Base-by-base conservation (phyloP, 2,329 filamentous ascomycete species). In the Setomelanomma holmii region DNA sequence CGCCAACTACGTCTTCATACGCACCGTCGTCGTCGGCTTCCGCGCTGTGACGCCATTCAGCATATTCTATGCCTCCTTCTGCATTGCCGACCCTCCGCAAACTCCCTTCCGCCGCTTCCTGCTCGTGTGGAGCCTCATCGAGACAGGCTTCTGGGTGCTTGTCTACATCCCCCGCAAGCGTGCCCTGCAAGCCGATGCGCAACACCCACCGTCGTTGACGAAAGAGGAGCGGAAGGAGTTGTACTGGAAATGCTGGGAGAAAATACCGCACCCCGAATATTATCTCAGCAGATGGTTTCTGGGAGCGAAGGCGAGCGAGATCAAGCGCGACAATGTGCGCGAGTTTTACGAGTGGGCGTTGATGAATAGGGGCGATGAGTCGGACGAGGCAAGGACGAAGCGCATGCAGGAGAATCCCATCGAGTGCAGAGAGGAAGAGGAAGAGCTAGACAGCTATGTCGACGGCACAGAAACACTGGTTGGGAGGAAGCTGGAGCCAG, bases 281-380 rank as follows among this genome's bases (percentile, higher is more conserved):
- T 90, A 88, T 63, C 58, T 91, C 36, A 78, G 75, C 42, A 78
- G 79, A 53, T 91, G 88, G 88, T 89, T 90, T 58, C 76, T 86
- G n/a, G 84, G 83, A 24, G 84, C 86, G 1, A 76, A 81, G 8
- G 51, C 77, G 1, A 69, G 76, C 16, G 84, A 87, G 27, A 84
- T 91, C 48, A 78, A 81, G 39, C 77, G 82, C n/a, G 86, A 89
- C n/a, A 89, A 90, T 62, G 72, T 90, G 45, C 81, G 79, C 58
- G 85, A 89, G 55, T 90, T 89, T 60, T 70, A 89, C 19, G 76
- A 83, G 7, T 91, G 88, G 88, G 86, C 84, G 1, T 85, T 90
- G 63, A 84, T 88, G 53, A 85, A 87, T 55, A 75, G 76, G 8
- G 77, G 74, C 8, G 73, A 79, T 4, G 68, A 71, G 41, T 73